A percentile compares a stretch with the other conserved stretches of the same genome.
Evolutionary conservation across 345 rosid genomes (phyloP).

Genomic region (Dipteronia sinensis): DNA sequence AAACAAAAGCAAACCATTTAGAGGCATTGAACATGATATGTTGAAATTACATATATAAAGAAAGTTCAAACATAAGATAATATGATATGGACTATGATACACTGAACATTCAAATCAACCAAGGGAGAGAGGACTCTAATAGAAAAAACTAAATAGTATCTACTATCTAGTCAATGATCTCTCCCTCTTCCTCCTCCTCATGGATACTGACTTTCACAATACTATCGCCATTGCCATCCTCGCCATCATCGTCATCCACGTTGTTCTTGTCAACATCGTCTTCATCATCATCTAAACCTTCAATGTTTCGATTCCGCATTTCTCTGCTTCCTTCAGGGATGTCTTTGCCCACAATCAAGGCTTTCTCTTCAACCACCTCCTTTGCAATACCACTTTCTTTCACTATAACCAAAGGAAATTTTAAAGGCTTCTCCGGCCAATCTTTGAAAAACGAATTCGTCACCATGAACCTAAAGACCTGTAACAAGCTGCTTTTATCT

Average conservation of each 20-base stretch:
- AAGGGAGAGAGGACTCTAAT: no score
- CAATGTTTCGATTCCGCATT: background rate
- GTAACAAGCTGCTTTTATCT: constrained; percentile 66
- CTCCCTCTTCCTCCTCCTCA: constrained; percentile 55
- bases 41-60: no score
- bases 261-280: background rate
- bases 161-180: constrained; percentile 47
- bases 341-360: constrained; percentile 17
- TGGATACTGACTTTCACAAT: constrained; percentile 9
- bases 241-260: background rate
- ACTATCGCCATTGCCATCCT: background rate
- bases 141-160: background rate
- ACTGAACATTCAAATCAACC: no score
- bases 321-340: constrained; percentile 20
- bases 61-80: no score
- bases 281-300: constrained; percentile 10
- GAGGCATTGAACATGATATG: no score
- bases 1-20: no score
- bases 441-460: constrained; percentile 68
- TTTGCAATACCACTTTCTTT: constrained; percentile 49
- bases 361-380: constrained; percentile 31
- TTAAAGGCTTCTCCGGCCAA: constrained; percentile 60
- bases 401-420: constrained; percentile 53
- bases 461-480: constrained; percentile 74
- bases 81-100: no score